Percentiles rank a stretch among this genome's conserved stretches.
phyloP scores from a whole-genome alignment of 805 yeast genomes.

The Lachancea meyersii region DNA sequence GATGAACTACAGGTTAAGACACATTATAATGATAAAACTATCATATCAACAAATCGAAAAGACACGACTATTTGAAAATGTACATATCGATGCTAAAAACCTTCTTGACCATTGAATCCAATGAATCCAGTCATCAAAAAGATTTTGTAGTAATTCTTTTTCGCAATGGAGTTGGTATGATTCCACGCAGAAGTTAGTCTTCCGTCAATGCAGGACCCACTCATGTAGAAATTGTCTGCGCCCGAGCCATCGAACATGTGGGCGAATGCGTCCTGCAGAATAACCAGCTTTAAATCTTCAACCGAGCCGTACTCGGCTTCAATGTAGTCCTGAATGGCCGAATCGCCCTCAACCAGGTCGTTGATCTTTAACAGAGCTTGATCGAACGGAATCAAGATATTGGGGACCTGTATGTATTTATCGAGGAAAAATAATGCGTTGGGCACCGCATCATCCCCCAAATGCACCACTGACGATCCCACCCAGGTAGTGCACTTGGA shows the following conservation, averaged over 20 bases:
- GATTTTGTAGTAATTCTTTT: conserved; percentile 55
- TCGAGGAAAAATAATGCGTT: conserved; percentile 74
- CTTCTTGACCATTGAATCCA: conserved; percentile 70
- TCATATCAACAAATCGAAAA: no score
- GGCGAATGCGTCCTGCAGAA: conserved; percentile 38
- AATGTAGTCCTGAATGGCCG: conserved; percentile 44
- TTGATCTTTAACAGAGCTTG: conserved; percentile 51
- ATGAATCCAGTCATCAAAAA: conserved; percentile 64
- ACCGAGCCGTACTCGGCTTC: conserved; percentile 51
- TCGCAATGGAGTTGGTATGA: conserved; percentile 65
- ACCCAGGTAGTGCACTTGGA: conserved; percentile 61
- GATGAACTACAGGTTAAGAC: no score
- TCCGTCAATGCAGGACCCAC: conserved; percentile 82
- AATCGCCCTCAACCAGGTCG: conserved; percentile 43
- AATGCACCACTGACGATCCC: conserved; percentile 72
- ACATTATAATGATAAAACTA: no score
- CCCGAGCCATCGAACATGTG: conserved; percentile 70
- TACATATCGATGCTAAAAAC: conserved; percentile 34
- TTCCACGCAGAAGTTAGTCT: conserved; percentile 78
- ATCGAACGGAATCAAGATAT: conserved; percentile 68
- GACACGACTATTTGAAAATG: no score
- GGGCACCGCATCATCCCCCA: conserved; percentile 82
- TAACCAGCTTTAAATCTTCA: conserved; percentile 44
- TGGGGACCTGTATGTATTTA: conserved; percentile 74
- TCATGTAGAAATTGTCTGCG: conserved; percentile 76